Evolutionary conservation across 1,284 basidiomycete genomes (phyloP).

Genomic region (Anthracocystis panici-leucophaei): DNA sequence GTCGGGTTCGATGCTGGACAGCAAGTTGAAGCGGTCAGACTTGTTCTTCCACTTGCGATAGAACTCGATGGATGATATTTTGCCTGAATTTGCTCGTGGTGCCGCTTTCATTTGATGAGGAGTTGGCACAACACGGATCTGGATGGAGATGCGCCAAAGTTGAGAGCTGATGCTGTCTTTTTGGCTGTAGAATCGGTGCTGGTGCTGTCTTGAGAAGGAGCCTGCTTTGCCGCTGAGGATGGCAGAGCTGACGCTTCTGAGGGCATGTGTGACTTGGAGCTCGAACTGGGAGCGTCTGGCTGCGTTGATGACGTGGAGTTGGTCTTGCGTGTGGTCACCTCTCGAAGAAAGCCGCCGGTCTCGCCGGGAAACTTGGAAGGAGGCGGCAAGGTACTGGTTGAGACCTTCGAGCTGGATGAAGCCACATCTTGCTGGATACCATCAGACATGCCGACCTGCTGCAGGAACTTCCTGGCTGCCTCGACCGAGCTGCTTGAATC

Average conservation of each 20-base stretch:
- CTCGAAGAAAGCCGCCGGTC: constrained; percentile 35
- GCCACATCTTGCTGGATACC: background rate
- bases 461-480: constrained; percentile 37
- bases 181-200: constrained; percentile 1
- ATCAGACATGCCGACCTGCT: constrained; percentile 38
- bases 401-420: background rate
- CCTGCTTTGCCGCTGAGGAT: background rate
- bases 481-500: constrained; percentile 33
- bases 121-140: background rate
- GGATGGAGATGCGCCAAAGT: constrained; percentile 24
- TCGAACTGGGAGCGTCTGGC: no score
- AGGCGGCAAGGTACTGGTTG: constrained; percentile 7
- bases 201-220: background rate
- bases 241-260: background rate
- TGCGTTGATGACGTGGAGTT: constrained; percentile 5
- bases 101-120: background rate
- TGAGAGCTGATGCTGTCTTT: constrained; percentile 41
- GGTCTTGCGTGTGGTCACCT: constrained; percentile 36
- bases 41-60: constrained; percentile 47
- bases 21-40: constrained; percentile 13
- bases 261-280: background rate
- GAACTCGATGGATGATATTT: constrained; percentile 44
- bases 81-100: background rate
- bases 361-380: constrained; percentile 40
- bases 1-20: constrained; percentile 17